A percentile compares a stretch with the other conserved stretches of the same genome.
phyloP scores from a whole-genome alignment of 768 basidiomycete genomes.

The Boletus rubroflammeus region DNA sequence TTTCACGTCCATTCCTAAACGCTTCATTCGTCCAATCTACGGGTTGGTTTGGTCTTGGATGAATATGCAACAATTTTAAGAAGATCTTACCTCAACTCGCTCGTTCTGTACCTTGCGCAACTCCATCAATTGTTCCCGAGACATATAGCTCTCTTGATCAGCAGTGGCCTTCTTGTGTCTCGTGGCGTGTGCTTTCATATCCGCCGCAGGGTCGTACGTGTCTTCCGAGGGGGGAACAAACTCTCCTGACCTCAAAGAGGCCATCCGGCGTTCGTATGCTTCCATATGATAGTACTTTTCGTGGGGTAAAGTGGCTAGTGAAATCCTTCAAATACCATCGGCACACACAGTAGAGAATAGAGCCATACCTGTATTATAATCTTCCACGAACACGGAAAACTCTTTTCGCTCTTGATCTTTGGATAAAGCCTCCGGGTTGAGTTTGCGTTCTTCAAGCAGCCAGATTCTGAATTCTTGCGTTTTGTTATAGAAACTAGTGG shows the following conservation, averaged over 20 bases:
- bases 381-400: slow-evolving; percentile 78
- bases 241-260: slow-evolving; percentile 78
- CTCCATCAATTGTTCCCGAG: slow-evolving; percentile 75
- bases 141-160: slow-evolving; percentile 74
- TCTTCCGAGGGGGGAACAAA: slow-evolving; percentile 69
- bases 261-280: slow-evolving; percentile 80
- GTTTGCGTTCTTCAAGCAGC: slow-evolving; percentile 88
- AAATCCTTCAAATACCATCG: background rate
- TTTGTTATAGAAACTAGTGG: slow-evolving; percentile 70
- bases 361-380: slow-evolving; percentile 70
- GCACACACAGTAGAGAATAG: background rate
- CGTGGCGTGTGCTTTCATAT: slow-evolving; percentile 72
- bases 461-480: slow-evolving; percentile 86
- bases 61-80: background rate
- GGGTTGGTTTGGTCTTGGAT: background rate
- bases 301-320: slow-evolving; percentile 81
- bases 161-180: slow-evolving; percentile 64
- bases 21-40: slow-evolving; percentile 79
- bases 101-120: slow-evolving; percentile 83
- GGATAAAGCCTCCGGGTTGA: slow-evolving; percentile 84
- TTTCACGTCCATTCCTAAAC: slow-evolving; percentile 84
- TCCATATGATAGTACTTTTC: slow-evolving; percentile 95
- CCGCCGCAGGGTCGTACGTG: slow-evolving; percentile 77
- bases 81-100: slow-evolving; percentile 60
- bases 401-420: slow-evolving; percentile 87